These are phyloP conservation scores for Candida tibetensis DNA, from an alignment of 805 yeast genomes.

Conservation along the genomic window DNA sequence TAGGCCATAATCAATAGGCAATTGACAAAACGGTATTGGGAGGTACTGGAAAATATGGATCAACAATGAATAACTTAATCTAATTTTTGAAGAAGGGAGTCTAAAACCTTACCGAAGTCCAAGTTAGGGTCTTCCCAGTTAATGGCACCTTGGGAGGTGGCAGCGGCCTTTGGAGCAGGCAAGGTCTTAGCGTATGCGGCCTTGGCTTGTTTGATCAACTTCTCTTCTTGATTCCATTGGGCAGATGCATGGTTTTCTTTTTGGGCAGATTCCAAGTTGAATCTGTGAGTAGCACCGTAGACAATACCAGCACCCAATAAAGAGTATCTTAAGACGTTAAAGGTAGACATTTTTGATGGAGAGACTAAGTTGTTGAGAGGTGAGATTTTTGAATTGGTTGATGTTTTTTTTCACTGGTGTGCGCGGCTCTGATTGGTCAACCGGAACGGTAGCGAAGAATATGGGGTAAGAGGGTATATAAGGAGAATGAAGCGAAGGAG, in stretches of 20 bases:
- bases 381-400: too few relatives aligned
- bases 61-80: conserved; percentile 19
- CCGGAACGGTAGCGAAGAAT: background rate
- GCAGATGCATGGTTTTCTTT: conserved; percentile 54
- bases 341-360: conserved; percentile 27
- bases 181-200: conserved; percentile 74
- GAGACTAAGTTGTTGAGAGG: conserved; percentile 3
- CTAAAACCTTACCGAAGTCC: conserved; percentile 72
- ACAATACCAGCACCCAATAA: conserved; percentile 84
- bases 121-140: conserved; percentile 88
- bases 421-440: conserved; percentile 3
- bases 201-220: conserved; percentile 84
- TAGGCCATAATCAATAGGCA: background rate
- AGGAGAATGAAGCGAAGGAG: too few relatives aligned
- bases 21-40: too few relatives aligned
- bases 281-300: conserved; percentile 86
- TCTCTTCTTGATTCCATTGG: conserved; percentile 62
- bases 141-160: conserved; percentile 44
- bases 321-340: conserved; percentile 87
- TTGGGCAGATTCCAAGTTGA: conserved; percentile 60
- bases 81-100: conserved; percentile 60
- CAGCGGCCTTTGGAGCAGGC: conserved; percentile 41
- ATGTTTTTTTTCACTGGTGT: conserved; percentile 1
- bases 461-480: too few relatives aligned
- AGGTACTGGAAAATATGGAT: too few relatives aligned